A percentile compares a stretch with the other conserved stretches of the same genome.
Conservation (phyloP, 192 early-diverging fungal genomes). For the Coemansia sp. region DNA sequence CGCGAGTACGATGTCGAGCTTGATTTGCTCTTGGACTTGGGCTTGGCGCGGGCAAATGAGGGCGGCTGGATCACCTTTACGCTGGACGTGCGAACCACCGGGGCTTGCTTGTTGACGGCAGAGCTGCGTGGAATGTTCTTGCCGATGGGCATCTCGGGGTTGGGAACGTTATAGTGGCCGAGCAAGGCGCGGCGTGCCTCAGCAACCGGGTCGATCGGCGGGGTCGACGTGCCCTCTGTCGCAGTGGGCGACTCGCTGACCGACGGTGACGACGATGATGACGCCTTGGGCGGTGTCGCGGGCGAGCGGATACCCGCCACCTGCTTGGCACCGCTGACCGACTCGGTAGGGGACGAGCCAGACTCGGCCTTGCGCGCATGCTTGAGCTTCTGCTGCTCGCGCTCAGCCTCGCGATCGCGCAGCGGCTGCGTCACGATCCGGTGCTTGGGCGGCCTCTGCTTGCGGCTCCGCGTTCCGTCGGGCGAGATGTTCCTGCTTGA, state of each 20-base stretch:
- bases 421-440: conserved; percentile 45
- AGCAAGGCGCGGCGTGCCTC: conserved; percentile 43
- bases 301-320: not conserved
- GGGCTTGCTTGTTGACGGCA: not conserved
- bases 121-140: conserved; percentile 36
- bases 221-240: not conserved
- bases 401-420: conserved; percentile 50
- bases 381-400: conserved; percentile 22
- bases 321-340: not conserved
- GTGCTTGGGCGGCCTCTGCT: conserved; percentile 21
- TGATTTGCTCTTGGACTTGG: not conserved
- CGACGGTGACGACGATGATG: not conserved
- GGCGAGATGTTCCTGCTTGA: conserved; percentile 38
- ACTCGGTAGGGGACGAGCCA: too few relatives aligned
- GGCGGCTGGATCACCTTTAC: conserved; percentile 40
- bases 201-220: conserved; percentile 22
- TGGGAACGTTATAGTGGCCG: conserved; percentile 38
- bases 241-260: not conserved
- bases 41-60: conserved; percentile 25
- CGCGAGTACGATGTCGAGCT: not conserved
- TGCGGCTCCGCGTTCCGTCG: conserved; percentile 16
- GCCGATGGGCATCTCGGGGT: conserved; percentile 19
- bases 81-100: conserved; percentile 20
- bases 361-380: not conserved
- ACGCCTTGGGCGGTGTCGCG: not conserved